Conservation (phyloP, 2,329 filamentous ascomycete genomes). For the Chrysoporthe austroafricana region DNA sequence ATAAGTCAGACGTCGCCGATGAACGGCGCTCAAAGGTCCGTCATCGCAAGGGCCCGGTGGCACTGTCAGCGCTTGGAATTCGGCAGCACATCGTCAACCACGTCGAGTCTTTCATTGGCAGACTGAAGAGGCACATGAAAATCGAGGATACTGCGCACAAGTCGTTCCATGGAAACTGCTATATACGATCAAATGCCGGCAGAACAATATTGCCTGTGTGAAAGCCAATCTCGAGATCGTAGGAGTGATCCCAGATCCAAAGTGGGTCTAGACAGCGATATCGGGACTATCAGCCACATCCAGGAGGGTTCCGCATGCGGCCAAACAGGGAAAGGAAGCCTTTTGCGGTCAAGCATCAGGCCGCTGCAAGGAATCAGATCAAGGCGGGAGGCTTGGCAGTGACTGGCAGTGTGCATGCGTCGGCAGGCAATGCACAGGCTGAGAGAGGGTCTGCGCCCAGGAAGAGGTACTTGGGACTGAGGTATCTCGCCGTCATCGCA, state of each 20-base stretch:
- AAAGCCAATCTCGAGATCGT: background rate
- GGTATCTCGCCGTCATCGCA: constrained; percentile 5
- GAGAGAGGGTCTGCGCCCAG: background rate
- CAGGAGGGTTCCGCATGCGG: constrained; percentile 3
- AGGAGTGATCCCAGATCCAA: background rate
- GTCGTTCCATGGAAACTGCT: background rate
- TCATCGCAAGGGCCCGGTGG: constrained; percentile 16
- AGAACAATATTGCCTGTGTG: background rate
- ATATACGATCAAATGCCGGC: background rate
- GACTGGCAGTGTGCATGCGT: background rate
- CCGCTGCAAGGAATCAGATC: background rate
- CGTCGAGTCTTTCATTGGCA: background rate
- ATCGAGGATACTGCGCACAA: background rate
- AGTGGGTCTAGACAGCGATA: constrained; percentile 8
- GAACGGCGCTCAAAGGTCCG: constrained; percentile 15
- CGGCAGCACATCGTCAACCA: background rate
- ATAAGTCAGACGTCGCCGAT: constrained; percentile 27
- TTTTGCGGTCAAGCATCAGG: background rate
- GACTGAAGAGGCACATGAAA: background rate
- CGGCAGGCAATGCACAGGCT: background rate
- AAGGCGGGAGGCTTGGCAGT: background rate
- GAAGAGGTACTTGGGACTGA: background rate
- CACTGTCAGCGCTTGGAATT: background rate
- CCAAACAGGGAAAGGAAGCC: background rate
- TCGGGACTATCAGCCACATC: background rate